Evolutionary conservation across 1,284 basidiomycete genomes (phyloP).

Genomic region (Polyporus tsugae): DNA sequence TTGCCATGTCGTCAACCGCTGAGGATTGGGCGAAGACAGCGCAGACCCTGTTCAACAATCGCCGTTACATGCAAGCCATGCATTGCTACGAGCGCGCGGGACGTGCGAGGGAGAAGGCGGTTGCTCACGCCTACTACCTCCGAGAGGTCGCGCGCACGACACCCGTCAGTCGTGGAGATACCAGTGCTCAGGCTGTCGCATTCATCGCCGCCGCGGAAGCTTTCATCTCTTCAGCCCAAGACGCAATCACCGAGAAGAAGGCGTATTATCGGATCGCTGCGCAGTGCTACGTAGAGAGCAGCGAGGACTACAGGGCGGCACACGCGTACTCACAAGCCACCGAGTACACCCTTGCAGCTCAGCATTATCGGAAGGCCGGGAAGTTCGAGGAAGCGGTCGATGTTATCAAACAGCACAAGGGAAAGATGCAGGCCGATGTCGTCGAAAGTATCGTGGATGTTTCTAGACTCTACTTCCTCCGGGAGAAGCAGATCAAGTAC

Average conservation of each 20-base stretch:
- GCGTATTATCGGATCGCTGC: slow-evolving; percentile 60
- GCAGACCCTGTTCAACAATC: slow-evolving; percentile 58
- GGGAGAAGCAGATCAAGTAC: slow-evolving; percentile 53
- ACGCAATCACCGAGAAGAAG: slow-evolving; percentile 39
- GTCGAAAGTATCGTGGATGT: slow-evolving; percentile 53
- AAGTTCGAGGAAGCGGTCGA: slow-evolving; percentile 63
- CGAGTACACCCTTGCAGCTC: slow-evolving; percentile 55
- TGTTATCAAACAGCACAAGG: slow-evolving; percentile 48
- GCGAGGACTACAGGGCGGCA: slow-evolving; percentile 54
- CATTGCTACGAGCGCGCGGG: slow-evolving; percentile 68
- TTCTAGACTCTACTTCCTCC: slow-evolving; percentile 61
- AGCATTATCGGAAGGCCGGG: slow-evolving; percentile 56
- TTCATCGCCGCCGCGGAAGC: slow-evolving; percentile 57
- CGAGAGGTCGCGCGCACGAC: slow-evolving; percentile 50
- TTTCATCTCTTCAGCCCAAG: slow-evolving; percentile 53
- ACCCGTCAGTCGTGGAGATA: slow-evolving; percentile 43
- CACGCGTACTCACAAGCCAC: slow-evolving; percentile 51
- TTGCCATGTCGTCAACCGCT: slow-evolving; percentile 55
- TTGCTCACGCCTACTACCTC: slow-evolving; percentile 55
- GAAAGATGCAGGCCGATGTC: slow-evolving; percentile 44
- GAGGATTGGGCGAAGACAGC: slow-evolving; percentile 67
- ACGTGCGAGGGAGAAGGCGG: slow-evolving; percentile 50
- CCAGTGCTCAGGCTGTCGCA: slow-evolving; percentile 42
- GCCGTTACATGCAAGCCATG: slow-evolving; percentile 66
- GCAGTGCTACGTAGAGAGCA: slow-evolving; percentile 57